Evolutionary conservation across 345 rosid species (phyloP), one percentile per base, ranked within the genome.

Genomic region (Eucalyptus sp.): DNA sequence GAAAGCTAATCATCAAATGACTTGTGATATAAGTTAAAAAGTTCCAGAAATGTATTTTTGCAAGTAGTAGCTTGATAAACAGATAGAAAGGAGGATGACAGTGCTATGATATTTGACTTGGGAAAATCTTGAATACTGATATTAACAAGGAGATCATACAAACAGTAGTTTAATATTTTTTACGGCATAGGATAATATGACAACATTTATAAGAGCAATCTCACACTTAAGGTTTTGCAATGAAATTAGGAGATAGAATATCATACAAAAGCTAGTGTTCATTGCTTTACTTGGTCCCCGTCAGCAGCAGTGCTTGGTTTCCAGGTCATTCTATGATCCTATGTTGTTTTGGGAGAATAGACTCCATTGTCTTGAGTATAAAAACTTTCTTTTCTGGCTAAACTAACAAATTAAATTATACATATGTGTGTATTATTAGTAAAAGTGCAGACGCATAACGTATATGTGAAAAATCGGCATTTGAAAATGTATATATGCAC

Each of bases 391-490:
- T 37, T 37, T 20, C 24, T 6, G 27, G 27, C 83, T 44, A 20
- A 20, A 76, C 83, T 76, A 76, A 18, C 46, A 76, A 20, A 37
- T 76, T 41, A 37, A 76, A 37, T 20, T 41, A 76, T 76, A 14
- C 83, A 76, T 76, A 33, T 18, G 5, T 37, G 20, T 37, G 13
- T 10, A 76, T 11, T 37, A 76, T 8, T 37, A 76, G 48, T 24
- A 71, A 18, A 8, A 17, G 25, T 9, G 13, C 4, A 17, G 3
- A 10, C 1, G 15, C 48, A 10, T 20, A 33, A 33, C 2, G 2
- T 37, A 27, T 10, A 3, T 1, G 7, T 10, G 4, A 37, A 76
- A 76, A 18, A 76, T 71, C 1, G 9, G 3, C 81, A 71, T 71
- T 71, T 18, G 81, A 10, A 37, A 71, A 8, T 68, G 3, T 68